Conservation (phyloP, 345 rosid species). For the Camelina laxa region DNA sequence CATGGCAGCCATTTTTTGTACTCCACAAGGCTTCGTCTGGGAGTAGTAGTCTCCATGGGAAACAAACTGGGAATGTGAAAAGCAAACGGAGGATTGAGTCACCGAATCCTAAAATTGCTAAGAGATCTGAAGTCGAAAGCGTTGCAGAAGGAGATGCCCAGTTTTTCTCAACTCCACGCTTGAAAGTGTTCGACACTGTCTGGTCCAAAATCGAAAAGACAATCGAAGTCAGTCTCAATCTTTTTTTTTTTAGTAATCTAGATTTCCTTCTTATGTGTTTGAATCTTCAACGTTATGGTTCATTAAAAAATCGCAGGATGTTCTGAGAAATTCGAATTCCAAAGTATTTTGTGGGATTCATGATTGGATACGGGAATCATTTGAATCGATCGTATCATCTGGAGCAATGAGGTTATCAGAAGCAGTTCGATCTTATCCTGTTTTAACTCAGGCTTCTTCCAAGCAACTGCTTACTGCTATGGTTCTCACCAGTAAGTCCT, state of each 20-base stretch:
- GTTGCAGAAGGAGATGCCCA: slow-evolving; percentile 41
- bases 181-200: slow-evolving; percentile 64
- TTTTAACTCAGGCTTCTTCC: slow-evolving; percentile 61
- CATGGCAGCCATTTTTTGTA: slow-evolving; percentile 65
- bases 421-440: slow-evolving; percentile 66
- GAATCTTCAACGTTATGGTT: not conserved
- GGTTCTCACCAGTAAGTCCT: slow-evolving; percentile 81
- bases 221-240: slow-evolving; percentile 52
- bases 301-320: slow-evolving; percentile 55
- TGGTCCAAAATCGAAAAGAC: slow-evolving; percentile 72
- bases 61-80: slow-evolving; percentile 46
- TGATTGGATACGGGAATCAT: slow-evolving; percentile 75
- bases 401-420: slow-evolving; percentile 51
- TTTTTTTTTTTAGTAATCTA: not conserved
- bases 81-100: slow-evolving; percentile 61
- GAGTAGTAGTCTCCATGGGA: slow-evolving; percentile 52
- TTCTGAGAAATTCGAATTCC: slow-evolving; percentile 58
- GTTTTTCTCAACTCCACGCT: slow-evolving; percentile 42
- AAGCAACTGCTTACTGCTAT: slow-evolving; percentile 73
- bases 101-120: slow-evolving; percentile 46
- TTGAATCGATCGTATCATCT: slow-evolving; percentile 52
- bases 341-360: slow-evolving; percentile 61
- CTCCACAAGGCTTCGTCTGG: slow-evolving; percentile 58
- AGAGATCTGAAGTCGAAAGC: slow-evolving; percentile 38
- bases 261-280: not conserved